Evolutionary conservation across 305 asterid genomes (phyloP).

Genomic region (Fraxinus latifolia): DNA sequence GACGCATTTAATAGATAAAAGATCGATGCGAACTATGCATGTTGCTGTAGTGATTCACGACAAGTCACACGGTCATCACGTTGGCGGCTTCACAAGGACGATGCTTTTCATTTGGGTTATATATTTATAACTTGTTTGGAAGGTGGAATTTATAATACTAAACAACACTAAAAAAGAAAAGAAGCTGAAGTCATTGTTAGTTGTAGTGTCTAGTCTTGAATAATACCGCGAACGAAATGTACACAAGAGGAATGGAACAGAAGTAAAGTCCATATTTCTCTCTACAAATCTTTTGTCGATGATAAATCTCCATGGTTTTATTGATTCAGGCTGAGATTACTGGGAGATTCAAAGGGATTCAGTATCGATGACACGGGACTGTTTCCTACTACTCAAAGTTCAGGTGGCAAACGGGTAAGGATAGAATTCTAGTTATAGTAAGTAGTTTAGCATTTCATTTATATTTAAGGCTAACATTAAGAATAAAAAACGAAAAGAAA

Average conservation of each 20-base stretch:
- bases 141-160: neutral
- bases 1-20: neutral
- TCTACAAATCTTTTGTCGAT: neutral
- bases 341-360: conserved; percentile 86
- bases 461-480: neutral
- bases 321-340: conserved; percentile 60
- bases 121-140: neutral
- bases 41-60: neutral
- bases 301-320: neutral
- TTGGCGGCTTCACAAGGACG: neutral
- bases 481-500: too few relatives aligned
- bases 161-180: neutral
- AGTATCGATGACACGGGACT: conserved; percentile 84
- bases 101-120: neutral
- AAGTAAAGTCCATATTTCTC: neutral
- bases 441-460: neutral
- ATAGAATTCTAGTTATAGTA: neutral
- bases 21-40: neutral
- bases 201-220: neutral
- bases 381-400: conserved; percentile 68
- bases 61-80: too few relatives aligned
- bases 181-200: neutral
- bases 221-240: neutral
- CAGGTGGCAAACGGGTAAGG: conserved; percentile 63
- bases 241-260: neutral